These are phyloP conservation scores for Thermomucor indicae-seudaticae DNA, from an alignment of 371 early-diverging fungal species.

Conservation along the genomic window DNA sequence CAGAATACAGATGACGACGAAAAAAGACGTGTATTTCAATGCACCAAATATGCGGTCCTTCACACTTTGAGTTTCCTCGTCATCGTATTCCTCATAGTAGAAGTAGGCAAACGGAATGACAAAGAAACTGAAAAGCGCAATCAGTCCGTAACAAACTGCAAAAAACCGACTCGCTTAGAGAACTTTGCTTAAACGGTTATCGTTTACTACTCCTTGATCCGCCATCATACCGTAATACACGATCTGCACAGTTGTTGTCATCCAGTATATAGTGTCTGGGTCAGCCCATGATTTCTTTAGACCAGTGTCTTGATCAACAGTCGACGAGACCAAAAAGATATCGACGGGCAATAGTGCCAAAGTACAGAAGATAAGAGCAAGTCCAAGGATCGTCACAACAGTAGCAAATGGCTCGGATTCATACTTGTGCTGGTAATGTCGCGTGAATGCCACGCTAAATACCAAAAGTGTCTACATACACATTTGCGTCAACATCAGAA, in stretches of 20 bases:
- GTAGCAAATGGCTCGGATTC: constrained; percentile 58
- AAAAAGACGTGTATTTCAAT: constrained; percentile 53
- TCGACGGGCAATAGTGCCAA: constrained; percentile 63
- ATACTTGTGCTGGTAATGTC: constrained; percentile 52
- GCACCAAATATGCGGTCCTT: constrained; percentile 36
- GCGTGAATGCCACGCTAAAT: constrained; percentile 48
- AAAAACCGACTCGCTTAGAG: background rate
- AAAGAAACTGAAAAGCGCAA: constrained; percentile 49
- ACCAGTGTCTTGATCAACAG: constrained; percentile 53
- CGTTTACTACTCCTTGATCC: background rate
- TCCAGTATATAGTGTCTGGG: constrained; percentile 38
- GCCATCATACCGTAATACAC: constrained; percentile 52
- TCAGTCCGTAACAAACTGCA: constrained; percentile 46
- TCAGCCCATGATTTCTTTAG: constrained; percentile 65
- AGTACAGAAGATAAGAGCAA: constrained; percentile 51
- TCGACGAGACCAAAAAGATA: constrained; percentile 64
- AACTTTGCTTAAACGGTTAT: background rate
- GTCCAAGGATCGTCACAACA: constrained; percentile 41
- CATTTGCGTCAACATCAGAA: too few relatives aligned
- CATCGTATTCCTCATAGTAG: constrained; percentile 61
- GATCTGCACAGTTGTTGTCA: constrained; percentile 37
- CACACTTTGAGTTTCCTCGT: constrained; percentile 27
- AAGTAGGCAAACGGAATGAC: constrained; percentile 65
- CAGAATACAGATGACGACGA: constrained; percentile 41
- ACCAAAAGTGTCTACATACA: constrained; percentile 36